Conservation (phyloP, 1,284 basidiomycete genomes). For the Naganishia liquefaciens region DNA sequence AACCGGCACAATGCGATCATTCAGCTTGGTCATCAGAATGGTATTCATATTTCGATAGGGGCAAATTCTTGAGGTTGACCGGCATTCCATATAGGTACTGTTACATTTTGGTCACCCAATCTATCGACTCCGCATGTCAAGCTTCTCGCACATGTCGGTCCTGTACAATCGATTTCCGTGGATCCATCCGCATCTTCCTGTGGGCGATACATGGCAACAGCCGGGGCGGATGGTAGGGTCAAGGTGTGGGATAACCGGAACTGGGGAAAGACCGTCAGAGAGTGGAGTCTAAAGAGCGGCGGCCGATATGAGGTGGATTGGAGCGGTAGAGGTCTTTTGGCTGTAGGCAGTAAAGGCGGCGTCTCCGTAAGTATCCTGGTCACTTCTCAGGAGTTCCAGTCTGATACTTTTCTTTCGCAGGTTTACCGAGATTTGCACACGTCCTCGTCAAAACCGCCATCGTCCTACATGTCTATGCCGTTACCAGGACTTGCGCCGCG, state of each 20-base stretch:
- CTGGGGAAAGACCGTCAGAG: conserved; percentile 82
- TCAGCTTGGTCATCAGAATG: conserved; percentile 87
- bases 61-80: not conserved
- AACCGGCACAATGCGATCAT: conserved; percentile 90
- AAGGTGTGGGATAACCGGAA: conserved; percentile 96
- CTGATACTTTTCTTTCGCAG: not conserved
- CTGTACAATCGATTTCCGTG: conserved; percentile 76
- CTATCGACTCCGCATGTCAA: conserved; percentile 86
- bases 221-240: conserved; percentile 82
- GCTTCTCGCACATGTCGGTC: conserved; percentile 86
- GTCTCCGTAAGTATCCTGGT: conserved; percentile 66
- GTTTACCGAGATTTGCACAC: conserved; percentile 32
- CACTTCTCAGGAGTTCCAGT: not conserved
- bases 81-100: conserved; percentile 42
- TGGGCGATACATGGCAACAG: conserved; percentile 87
- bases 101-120: conserved; percentile 96
- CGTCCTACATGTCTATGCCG: conserved; percentile 67
- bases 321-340: conserved; percentile 76
- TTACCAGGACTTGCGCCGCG: conserved; percentile 67
- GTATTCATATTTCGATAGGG: conserved; percentile 37
- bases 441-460: conserved; percentile 45
- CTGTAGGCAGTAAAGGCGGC: conserved; percentile 74
- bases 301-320: conserved; percentile 50
- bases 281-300: conserved; percentile 68
- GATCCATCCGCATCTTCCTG: conserved; percentile 70